Percentiles rank a stretch among this genome's conserved stretches.
Conservation (phyloP, 495 filamentous ascomycete genomes). For the Astrothelium subdiscretum region DNA sequence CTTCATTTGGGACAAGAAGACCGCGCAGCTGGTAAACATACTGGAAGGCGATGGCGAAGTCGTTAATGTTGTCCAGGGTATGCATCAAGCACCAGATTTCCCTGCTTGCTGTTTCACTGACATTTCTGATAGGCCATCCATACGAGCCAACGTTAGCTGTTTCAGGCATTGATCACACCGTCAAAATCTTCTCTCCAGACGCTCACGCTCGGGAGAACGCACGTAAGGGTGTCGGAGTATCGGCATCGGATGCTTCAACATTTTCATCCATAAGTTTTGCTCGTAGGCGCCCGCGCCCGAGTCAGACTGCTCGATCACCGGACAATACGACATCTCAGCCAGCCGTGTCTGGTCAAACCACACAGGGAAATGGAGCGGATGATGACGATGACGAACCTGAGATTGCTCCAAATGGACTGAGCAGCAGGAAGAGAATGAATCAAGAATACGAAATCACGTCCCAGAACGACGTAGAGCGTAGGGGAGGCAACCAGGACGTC, state of each 20-base stretch:
- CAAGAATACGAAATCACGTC: slow-evolving; percentile 52
- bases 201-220: slow-evolving; percentile 46
- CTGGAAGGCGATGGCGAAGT: slow-evolving; percentile 61
- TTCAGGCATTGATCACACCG: slow-evolving; percentile 62
- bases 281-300: slow-evolving; percentile 7
- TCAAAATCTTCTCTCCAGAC: slow-evolving; percentile 67
- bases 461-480: slow-evolving; percentile 53
- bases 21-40: slow-evolving; percentile 52
- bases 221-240: slow-evolving; percentile 43
- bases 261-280: slow-evolving; percentile 29
- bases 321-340: slow-evolving; percentile 7
- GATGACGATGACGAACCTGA: slow-evolving; percentile 15
- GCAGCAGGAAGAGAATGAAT: slow-evolving; percentile 47
- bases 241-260: slow-evolving; percentile 22
- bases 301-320: background rate
- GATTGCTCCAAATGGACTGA: slow-evolving; percentile 32
- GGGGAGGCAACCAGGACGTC: slow-evolving; percentile 49
- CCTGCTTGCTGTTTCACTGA: background rate
- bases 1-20: slow-evolving; percentile 62
- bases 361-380: background rate
- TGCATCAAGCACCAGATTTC: slow-evolving; percentile 3
- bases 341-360: slow-evolving; percentile 2
- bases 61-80: slow-evolving; percentile 62
- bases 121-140: slow-evolving; percentile 44
- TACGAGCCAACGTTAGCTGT: slow-evolving; percentile 61